These are phyloP conservation scores for Diddensiella caesifluorescens DNA, from an alignment of 805 yeast species.

Conservation along the genomic window DNA sequence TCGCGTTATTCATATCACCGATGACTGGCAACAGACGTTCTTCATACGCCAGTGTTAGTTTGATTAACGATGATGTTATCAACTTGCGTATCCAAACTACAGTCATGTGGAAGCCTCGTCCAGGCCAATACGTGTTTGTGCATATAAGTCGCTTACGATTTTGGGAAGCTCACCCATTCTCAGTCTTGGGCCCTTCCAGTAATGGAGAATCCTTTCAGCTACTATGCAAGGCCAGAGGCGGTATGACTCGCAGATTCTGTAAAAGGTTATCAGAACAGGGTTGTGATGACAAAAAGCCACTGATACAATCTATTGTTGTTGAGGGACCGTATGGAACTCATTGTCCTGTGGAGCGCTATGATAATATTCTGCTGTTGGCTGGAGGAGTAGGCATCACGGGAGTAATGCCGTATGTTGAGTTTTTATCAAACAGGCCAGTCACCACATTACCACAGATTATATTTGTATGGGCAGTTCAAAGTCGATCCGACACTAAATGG, in stretches of 20 bases:
- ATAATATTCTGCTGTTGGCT: constrained; percentile 47
- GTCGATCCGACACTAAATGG: constrained; percentile 16
- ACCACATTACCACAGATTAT: constrained; percentile 16
- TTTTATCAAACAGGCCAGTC: constrained; percentile 19
- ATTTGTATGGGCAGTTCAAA: constrained; percentile 30
- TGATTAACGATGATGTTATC: constrained; percentile 43
- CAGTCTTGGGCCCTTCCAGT: constrained; percentile 41
- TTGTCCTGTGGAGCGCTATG: constrained; percentile 44
- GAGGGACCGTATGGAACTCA: constrained; percentile 61
- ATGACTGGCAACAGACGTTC: constrained; percentile 30
- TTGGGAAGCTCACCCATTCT: constrained; percentile 69
- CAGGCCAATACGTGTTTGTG: constrained; percentile 61
- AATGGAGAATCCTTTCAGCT: constrained; percentile 43
- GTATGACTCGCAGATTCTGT: constrained; percentile 43
- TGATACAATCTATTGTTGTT: constrained; percentile 40
- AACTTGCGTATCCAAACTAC: constrained; percentile 49
- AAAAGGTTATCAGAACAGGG: constrained; percentile 31
- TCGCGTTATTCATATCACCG: constrained; percentile 30
- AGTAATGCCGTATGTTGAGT: constrained; percentile 42
- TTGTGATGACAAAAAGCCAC: constrained; percentile 30
- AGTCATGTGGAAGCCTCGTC: constrained; percentile 47
- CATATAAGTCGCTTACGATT: constrained; percentile 44
- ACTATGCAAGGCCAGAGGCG: constrained; percentile 47
- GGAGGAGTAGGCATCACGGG: constrained; percentile 68
- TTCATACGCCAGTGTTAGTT: constrained; percentile 37